These are phyloP conservation scores for Leccinum fuscescens DNA, from an alignment of 1,284 basidiomycete species.

Conservation along the genomic window DNA sequence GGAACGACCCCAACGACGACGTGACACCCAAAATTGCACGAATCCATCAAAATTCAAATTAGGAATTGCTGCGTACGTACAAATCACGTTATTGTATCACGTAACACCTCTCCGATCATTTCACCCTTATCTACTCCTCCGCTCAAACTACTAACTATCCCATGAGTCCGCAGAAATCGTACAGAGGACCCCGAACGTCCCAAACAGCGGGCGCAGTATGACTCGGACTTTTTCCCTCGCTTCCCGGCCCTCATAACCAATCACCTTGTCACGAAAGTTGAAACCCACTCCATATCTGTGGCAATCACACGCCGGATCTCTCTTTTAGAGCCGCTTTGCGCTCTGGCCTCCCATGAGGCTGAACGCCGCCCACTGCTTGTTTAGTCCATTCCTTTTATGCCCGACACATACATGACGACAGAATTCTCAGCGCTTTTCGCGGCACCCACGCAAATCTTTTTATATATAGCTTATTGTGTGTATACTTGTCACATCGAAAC, in stretches of 20 bases:
- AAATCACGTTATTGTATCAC: conserved; percentile 31
- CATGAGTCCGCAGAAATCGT: neutral
- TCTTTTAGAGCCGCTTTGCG: neutral
- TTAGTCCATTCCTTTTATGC: neutral
- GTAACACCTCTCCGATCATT: conserved; percentile 30
- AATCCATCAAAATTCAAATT: conserved; percentile 37
- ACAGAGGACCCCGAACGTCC: neutral
- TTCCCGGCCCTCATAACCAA: conserved; percentile 11
- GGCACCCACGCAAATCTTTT: neutral
- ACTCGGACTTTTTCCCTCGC: conserved; percentile 11
- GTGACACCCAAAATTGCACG: conserved; percentile 34
- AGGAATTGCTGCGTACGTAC: conserved; percentile 31
- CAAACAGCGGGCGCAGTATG: conserved; percentile 6
- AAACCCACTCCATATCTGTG: neutral
- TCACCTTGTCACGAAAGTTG: conserved; percentile 15
- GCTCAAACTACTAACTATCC: conserved; percentile 9
- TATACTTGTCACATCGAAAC: neutral
- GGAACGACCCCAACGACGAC: conserved; percentile 14
- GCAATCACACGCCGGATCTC: neutral
- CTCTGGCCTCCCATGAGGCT: neutral
- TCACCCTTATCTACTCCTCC: conserved; percentile 17
- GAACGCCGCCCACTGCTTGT: neutral
- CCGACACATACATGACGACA: neutral
- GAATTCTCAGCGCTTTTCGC: conserved; percentile 4
- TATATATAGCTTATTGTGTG: neutral